phyloP scores from a whole-genome alignment of 2,329 filamentous ascomycete species.

The Diaporthe vexans region DNA sequence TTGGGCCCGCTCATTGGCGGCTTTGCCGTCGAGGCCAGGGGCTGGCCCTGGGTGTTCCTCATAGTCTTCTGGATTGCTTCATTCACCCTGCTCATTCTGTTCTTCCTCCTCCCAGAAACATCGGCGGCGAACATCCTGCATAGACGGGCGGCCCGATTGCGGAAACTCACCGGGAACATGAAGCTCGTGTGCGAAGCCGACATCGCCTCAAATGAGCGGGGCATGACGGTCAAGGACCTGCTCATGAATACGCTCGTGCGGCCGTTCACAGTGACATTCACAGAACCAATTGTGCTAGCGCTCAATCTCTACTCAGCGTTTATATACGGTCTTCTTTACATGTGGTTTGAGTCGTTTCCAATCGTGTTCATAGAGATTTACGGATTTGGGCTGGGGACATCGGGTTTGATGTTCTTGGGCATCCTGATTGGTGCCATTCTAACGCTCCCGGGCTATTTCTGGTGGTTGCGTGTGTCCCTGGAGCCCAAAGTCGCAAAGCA shows the following conservation, averaged over 20 bases:
- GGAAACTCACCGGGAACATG: constrained; percentile 49
- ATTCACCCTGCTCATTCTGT: constrained; percentile 70
- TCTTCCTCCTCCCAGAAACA: constrained; percentile 76
- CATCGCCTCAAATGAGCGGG: constrained; percentile 57
- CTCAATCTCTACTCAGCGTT: constrained; percentile 70
- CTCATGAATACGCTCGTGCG: constrained; percentile 67
- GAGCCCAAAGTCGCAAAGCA: constrained; percentile 71
- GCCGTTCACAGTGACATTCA: constrained; percentile 72
- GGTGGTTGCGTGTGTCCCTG: constrained; percentile 76
- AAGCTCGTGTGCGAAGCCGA: constrained; percentile 68
- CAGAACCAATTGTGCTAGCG: constrained; percentile 67
- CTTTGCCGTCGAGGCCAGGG: constrained; percentile 68
- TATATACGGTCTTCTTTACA: constrained; percentile 63
- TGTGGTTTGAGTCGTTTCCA: constrained; percentile 69
- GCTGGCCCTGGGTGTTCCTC: constrained; percentile 75
- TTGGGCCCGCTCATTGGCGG: constrained; percentile 73
- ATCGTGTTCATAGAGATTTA: constrained; percentile 66
- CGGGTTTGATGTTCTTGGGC: constrained; percentile 63
- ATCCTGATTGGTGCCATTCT: constrained; percentile 61
- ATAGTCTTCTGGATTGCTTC: constrained; percentile 73
- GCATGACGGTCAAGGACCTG: constrained; percentile 56
- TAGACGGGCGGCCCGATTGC: constrained; percentile 64
- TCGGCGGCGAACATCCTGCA: constrained; percentile 64
- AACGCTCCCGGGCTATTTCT: constrained; percentile 68
- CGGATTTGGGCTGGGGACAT: constrained; percentile 61